Percentiles rank a stretch among this genome's conserved stretches.
Evolutionary conservation across 768 basidiomycete genomes (phyloP).

Genomic region (Clavulina sp.): DNA sequence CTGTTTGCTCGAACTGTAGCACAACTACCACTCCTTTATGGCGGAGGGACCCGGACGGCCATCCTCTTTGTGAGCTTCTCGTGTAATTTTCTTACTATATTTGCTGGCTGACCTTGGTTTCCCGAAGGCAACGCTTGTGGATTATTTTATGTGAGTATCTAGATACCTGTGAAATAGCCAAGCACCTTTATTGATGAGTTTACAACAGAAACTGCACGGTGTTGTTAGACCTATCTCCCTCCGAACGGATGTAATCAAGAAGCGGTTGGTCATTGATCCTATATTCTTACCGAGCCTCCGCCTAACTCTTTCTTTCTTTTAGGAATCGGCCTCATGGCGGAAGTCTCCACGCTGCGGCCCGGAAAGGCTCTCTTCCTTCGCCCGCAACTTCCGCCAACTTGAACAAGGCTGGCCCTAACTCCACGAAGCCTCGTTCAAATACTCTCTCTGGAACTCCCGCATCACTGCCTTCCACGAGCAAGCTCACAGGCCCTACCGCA

Average conservation of each 20-base stretch:
- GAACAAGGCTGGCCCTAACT: background rate
- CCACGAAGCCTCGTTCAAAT: background rate
- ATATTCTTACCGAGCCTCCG: background rate
- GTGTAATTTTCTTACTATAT: background rate
- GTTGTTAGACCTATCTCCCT: conserved; percentile 86
- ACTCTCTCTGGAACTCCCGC: background rate
- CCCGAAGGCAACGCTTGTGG: conserved; percentile 72
- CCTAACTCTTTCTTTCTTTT: background rate
- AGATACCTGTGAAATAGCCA: background rate
- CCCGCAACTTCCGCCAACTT: background rate
- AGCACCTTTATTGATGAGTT: background rate
- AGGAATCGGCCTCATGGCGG: conserved; percentile 1
- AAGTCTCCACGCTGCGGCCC: background rate
- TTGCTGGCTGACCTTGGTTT: conserved; percentile 1
- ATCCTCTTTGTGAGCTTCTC: conserved; percentile 58
- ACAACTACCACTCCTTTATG: conserved; percentile 91
- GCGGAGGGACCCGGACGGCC: conserved; percentile 84
- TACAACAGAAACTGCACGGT: conserved; percentile 73
- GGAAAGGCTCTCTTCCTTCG: background rate
- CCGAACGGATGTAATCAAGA: conserved; percentile 97
- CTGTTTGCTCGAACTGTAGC: conserved; percentile 84
- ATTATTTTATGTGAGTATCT: conserved; percentile 63
- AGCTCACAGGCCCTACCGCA: background rate
- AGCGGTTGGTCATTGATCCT: conserved; percentile 36
- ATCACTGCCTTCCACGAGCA: background rate